Conservation (phyloP, 2,329 filamentous ascomycete species). For the Verticillium alfalfae region DNA sequence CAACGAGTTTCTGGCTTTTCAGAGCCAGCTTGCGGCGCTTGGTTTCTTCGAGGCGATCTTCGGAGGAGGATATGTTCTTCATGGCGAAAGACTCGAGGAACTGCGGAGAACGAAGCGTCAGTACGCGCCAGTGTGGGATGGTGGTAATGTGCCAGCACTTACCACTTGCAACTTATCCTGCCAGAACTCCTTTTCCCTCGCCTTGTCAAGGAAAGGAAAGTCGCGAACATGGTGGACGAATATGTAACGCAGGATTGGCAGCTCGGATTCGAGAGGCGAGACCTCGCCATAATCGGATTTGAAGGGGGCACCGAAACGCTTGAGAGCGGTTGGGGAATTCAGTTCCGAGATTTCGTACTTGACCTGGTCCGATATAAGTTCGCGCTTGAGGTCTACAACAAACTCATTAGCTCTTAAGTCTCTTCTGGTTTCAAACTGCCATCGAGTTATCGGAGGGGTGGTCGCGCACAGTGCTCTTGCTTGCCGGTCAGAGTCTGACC, state of each 20-base stretch:
- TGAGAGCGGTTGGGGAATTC: conserved; percentile 88
- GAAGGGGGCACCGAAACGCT: conserved; percentile 93
- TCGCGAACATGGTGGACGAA: conserved; percentile 98
- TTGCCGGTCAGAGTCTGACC: conserved; percentile 73
- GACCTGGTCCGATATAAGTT: conserved; percentile 86
- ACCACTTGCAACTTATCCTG: conserved; percentile 95
- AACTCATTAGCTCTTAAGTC: not conserved
- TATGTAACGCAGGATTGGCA: conserved; percentile 91
- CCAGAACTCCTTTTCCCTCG: conserved; percentile 98
- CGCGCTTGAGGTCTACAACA: conserved; percentile 79
- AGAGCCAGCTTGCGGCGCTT: conserved; percentile 87
- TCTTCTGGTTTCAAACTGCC: not conserved
- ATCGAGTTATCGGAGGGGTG: not conserved
- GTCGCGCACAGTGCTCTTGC: conserved; percentile 83
- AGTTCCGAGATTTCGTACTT: conserved; percentile 87
- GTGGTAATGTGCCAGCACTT: conserved; percentile 29
- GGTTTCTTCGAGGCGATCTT: conserved; percentile 92
- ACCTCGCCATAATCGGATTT: conserved; percentile 89
- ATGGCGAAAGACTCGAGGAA: conserved; percentile 96
- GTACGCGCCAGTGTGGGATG: not conserved
- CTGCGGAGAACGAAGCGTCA: conserved; percentile 34
- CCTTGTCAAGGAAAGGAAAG: conserved; percentile 95
- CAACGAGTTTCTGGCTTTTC: conserved; percentile 92
- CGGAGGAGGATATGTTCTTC: conserved; percentile 94
- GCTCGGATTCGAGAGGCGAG: conserved; percentile 84